Percentiles rank a stretch among this genome's conserved stretches.
Conservation (phyloP, 352 stramenopile genomes). For the Albugo candida region DNA sequence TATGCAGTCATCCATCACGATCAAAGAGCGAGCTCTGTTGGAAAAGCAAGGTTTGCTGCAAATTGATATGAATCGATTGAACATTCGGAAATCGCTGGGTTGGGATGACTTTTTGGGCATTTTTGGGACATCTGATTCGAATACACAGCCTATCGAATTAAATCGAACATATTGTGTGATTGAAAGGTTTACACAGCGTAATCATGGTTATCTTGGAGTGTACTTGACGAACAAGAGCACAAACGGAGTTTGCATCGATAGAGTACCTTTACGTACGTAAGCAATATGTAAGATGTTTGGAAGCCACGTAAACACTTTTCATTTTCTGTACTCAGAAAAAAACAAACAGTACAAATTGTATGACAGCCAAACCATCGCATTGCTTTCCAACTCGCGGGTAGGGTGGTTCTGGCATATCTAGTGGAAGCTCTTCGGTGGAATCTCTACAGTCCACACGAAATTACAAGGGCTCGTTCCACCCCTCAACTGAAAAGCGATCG, state of each 20-base stretch:
- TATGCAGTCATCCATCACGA: constrained; percentile 33
- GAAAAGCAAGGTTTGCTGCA: constrained; percentile 27
- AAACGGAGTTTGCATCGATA: constrained; percentile 54
- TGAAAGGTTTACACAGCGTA: constrained; percentile 22
- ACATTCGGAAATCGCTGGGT: constrained; percentile 21
- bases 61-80: constrained; percentile 37
- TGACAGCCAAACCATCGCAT: constrained; percentile 47
- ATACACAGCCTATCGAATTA: constrained; percentile 34
- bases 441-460: no score
- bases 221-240: constrained; percentile 52
- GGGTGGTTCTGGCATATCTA: constrained; percentile 43
- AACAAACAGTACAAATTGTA: constrained; percentile 23
- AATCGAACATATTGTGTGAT: constrained; percentile 41
- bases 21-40: constrained; percentile 28
- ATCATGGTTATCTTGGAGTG: constrained; percentile 19
- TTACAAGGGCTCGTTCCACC: no score
- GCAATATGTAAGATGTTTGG: no score
- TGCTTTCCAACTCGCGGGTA: constrained; percentile 40
- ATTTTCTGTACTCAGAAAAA: constrained; percentile 13
- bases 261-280: constrained; percentile 8
- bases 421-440: constrained; percentile 38
- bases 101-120: constrained; percentile 30
- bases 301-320: neutral
- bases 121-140: constrained; percentile 11
- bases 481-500: neutral